Evolutionary conservation across 257 asterid genomes (phyloP).

Genomic region (Forsythia viridissima): DNA sequence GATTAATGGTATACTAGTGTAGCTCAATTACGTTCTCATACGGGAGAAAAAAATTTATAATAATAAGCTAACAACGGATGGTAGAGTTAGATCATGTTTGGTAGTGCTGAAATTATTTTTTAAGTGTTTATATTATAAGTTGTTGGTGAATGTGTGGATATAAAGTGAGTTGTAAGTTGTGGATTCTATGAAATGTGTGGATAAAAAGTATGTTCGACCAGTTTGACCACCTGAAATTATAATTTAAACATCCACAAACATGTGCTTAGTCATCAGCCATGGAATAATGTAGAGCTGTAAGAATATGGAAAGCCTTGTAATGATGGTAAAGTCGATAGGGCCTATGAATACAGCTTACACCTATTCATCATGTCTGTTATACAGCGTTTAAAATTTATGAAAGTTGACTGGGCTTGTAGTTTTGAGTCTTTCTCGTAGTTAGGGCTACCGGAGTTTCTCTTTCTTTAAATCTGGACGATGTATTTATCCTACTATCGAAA

Average conservation of each 20-base stretch:
- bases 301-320: neutral
- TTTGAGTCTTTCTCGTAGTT: neutral
- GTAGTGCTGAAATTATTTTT: too few relatives aligned
- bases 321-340: neutral
- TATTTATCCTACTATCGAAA: neutral
- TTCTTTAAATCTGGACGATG: neutral
- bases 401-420: neutral
- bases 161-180: too few relatives aligned
- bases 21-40: neutral
- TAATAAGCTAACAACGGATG: neutral
- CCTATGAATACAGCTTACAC: neutral
- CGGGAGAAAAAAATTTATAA: neutral
- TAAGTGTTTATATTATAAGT: too few relatives aligned
- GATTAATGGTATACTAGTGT: too few relatives aligned
- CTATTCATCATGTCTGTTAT: neutral
- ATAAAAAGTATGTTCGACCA: too few relatives aligned
- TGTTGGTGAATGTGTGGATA: too few relatives aligned
- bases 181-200: too few relatives aligned
- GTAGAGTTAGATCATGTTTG: too few relatives aligned
- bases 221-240: too few relatives aligned
- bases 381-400: neutral
- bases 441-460: neutral
- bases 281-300: neutral
- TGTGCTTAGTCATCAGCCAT: too few relatives aligned
- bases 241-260: too few relatives aligned